These are phyloP conservation scores for Linderniella brevidens DNA, from an alignment of 257 asterid species.

Conservation along the genomic window DNA sequence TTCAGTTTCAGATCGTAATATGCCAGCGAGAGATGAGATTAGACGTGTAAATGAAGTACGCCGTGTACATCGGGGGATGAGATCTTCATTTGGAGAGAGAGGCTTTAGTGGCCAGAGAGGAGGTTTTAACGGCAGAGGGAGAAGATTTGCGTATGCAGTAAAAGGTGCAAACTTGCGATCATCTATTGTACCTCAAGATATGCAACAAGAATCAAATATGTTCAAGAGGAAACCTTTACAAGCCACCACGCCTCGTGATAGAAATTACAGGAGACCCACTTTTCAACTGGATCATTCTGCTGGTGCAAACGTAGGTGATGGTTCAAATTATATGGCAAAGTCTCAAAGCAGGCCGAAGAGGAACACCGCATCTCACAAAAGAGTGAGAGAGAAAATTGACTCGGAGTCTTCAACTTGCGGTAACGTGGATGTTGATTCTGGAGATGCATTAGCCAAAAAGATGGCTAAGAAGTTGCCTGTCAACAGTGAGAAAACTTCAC, in stretches of 20 bases:
- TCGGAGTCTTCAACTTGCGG: too few relatives aligned
- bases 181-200: constrained; percentile 23
- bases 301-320: constrained; percentile 26
- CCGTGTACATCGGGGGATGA: constrained; percentile 20
- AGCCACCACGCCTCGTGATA: constrained; percentile 62
- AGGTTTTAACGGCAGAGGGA: constrained; percentile 47
- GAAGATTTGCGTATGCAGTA: constrained; percentile 53
- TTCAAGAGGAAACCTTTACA: constrained; percentile 66
- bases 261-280: constrained; percentile 38
- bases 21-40: constrained; percentile 22
- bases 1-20: constrained; percentile 19
- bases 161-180: constrained; percentile 39
- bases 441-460: too few relatives aligned
- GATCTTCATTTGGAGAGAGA: constrained; percentile 26
- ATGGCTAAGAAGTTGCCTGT: too few relatives aligned
- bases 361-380: too few relatives aligned
- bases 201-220: constrained; percentile 31
- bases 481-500: too few relatives aligned
- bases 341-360: neutral
- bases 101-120: constrained; percentile 26
- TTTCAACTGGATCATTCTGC: constrained; percentile 19
- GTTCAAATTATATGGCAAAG: constrained; percentile 30
- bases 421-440: too few relatives aligned
- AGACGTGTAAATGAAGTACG: constrained; percentile 28
- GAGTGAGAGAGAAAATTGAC: too few relatives aligned